Percentiles rank a stretch among this genome's conserved stretches.
Conservation (phyloP, 176 grass and related monocot species). For the Oryza nivara region DNA sequence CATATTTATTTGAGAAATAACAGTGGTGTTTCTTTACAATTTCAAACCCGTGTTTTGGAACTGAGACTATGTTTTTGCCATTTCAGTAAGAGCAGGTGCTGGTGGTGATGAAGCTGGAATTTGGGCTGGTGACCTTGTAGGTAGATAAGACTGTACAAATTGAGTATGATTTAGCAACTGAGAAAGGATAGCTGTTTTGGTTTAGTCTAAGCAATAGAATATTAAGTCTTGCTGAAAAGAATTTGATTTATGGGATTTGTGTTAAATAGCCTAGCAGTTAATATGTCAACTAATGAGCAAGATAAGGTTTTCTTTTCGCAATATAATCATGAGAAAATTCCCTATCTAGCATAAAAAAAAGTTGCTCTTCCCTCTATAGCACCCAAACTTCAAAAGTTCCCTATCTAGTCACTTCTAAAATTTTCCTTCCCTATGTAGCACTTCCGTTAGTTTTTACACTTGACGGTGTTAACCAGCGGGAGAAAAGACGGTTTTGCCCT, state of each 20-base stretch:
- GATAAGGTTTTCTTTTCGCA: constrained; percentile 30
- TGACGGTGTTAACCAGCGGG: too few species aligned
- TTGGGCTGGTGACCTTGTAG: constrained; percentile 99
- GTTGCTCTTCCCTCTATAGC: too few species aligned
- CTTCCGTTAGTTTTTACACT: too few species aligned
- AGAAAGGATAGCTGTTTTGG: constrained; percentile 9
- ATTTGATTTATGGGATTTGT: neutral
- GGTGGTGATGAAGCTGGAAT: constrained; percentile 95
- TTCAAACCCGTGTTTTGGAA: constrained; percentile 12
- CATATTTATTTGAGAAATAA: neutral
- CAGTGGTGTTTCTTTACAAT: neutral
- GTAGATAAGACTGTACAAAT: constrained; percentile 68
- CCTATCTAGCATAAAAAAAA: too few species aligned
- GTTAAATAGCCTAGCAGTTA: neutral
- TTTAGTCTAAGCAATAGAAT: constrained; percentile 26
- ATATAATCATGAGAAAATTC: neutral
- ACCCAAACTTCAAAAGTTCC: too few species aligned
- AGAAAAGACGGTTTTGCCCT: too few species aligned
- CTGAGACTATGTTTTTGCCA: constrained; percentile 28
- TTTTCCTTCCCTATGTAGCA: too few species aligned
- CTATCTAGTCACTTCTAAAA: too few species aligned
- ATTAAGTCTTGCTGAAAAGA: constrained; percentile 8
- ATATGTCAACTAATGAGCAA: constrained; percentile 10
- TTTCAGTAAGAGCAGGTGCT: constrained; percentile 94
- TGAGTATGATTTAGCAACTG: constrained; percentile 38